Conservation (phyloP, 345 rosid species). For the Acer negundo region DNA sequence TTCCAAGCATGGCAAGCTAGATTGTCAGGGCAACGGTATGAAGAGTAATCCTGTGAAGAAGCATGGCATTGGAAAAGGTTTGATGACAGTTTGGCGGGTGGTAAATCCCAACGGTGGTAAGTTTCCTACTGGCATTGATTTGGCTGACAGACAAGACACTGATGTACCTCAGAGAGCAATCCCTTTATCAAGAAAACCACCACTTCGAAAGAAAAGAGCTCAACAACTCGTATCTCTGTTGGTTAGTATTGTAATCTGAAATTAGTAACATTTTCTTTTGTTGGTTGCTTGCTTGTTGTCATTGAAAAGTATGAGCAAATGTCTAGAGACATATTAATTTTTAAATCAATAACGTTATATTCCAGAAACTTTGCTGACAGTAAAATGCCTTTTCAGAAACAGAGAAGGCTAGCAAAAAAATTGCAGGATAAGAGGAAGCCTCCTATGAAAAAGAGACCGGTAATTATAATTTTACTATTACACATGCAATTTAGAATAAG, state of each 20-base stretch:
- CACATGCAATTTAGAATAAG: constrained; percentile 18
- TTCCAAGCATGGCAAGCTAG: constrained; percentile 21
- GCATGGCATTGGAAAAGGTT: constrained; percentile 97
- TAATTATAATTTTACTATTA: constrained; percentile 24
- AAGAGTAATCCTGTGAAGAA: constrained; percentile 44
- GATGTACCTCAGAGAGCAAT: constrained; percentile 24
- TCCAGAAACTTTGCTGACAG: constrained; percentile 24
- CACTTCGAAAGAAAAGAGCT: constrained; percentile 41
- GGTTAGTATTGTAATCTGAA: constrained; percentile 44
- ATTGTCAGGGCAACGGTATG: constrained; percentile 26
- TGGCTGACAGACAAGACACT: constrained; percentile 28
- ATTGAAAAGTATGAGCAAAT: constrained; percentile 1
- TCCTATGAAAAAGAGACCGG: constrained; percentile 56
- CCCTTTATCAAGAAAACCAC: constrained; percentile 32
- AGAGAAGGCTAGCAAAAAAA: constrained; percentile 58
- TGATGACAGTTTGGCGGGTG: constrained; percentile 88
- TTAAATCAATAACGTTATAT: constrained; percentile 2
- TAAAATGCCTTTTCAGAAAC: constrained; percentile 42
- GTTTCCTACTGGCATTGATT: constrained; percentile 55
- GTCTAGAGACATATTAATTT: constrained; percentile 7
- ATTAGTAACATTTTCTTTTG: not conserved
- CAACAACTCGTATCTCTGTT: constrained; percentile 48
- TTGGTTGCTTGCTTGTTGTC: not conserved
- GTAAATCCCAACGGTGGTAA: constrained; percentile 63
- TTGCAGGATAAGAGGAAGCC: constrained; percentile 53